Base-by-base conservation (phyloP, 345 rosid genomes). In the Cardamine resedifolia region DNA sequence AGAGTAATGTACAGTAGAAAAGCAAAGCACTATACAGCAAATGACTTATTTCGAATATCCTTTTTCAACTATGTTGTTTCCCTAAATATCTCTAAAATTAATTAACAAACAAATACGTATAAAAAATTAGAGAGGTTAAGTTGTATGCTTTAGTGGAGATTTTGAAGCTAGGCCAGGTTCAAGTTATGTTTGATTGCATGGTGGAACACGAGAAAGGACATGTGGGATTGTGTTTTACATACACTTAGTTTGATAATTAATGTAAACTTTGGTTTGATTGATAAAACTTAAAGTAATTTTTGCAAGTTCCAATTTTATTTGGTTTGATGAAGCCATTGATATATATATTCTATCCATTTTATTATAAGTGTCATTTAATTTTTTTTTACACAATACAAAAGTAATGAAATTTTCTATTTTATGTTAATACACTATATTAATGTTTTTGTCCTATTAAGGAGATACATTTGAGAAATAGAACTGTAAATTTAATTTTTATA, bases 171-270 rank as follows among this genome's bases (percentile, higher is more conserved):
- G 79, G 45, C 79, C 75, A 76, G 71, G 75, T 76, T 76, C 79
- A 76, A 63, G 71, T 56, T 63, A 76, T 63, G 71, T 50, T 63
- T 76, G 64, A 53, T 76, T 69, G 59, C 64, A 55, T 76, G 65
- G 53, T 76, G 71, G 44, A 76, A 63, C 79, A 76, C 75, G 70
- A 76, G 70, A 56, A 62, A 62, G 36, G 65, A 76, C 79, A 76
- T 56, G 70, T 70, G 60, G 70, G 75, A 62, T 76, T 69, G 36
- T 76, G 75, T 76, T 76, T 55, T 26, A 52, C 43, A 53, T 53
- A n/a, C 53, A 49, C 67, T 67, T 59, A 38, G 36, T 68, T 48
- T 45, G 23, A 24, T 47, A 34, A 33, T 18, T 30, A n/a, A n/a
- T n/a, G 12, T 43, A 18, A 39, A 51, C 62, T 41, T 30, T 63